These are phyloP conservation scores for Fraxinus angustifolia DNA, from an alignment of 305 asterid genomes.

Conservation along the genomic window DNA sequence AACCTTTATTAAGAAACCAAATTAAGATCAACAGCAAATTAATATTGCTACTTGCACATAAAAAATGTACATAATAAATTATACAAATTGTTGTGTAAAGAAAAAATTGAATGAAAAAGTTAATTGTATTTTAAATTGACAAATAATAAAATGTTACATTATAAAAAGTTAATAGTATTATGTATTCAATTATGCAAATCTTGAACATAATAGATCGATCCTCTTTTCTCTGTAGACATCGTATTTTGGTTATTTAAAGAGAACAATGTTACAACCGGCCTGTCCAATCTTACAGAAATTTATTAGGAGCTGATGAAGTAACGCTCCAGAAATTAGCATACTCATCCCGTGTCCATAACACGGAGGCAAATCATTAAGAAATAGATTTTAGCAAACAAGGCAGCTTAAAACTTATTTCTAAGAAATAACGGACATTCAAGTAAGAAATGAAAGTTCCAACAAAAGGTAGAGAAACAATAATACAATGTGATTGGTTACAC, in stretches of 20 bases:
- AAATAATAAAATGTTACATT: too few relatives aligned
- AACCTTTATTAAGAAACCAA: not conserved
- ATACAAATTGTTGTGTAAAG: too few relatives aligned
- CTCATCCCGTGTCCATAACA: not conserved
- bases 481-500: not conserved
- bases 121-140: too few relatives aligned
- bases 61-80: too few relatives aligned
- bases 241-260: not conserved
- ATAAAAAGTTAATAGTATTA: too few relatives aligned
- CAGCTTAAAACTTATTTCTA: not conserved
- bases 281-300: not conserved
- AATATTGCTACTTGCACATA: too few relatives aligned
- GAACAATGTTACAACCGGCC: not conserved
- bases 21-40: too few relatives aligned
- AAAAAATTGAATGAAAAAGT: too few relatives aligned
- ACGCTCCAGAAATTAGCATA: not conserved
- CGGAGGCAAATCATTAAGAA: not conserved
- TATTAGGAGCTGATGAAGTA: not conserved
- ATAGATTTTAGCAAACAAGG: not conserved
- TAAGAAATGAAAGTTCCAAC: not conserved
- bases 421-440: not conserved
- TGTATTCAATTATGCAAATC: too few relatives aligned
- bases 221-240: not conserved
- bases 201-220: not conserved
- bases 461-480: not conserved